These are phyloP conservation scores for Purpureocillium takamizusanense DNA, from an alignment of 2,329 filamentous ascomycete species.

Conservation along the genomic window DNA sequence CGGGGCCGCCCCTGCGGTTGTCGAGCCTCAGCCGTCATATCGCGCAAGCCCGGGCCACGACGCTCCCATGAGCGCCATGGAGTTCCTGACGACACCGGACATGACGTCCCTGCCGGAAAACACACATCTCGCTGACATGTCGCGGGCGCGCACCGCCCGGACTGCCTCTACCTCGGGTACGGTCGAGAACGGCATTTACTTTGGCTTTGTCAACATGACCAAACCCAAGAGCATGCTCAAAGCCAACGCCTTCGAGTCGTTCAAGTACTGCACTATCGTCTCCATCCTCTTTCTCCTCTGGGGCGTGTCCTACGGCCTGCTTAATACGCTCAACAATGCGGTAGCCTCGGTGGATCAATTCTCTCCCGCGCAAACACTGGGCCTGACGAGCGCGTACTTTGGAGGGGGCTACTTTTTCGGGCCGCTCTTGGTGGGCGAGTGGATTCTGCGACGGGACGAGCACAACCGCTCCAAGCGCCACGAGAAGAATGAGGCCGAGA, in stretches of 20 bases:
- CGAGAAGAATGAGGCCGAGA: slow-evolving; percentile 27
- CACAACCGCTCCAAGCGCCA: slow-evolving; percentile 39
- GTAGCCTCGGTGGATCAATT: slow-evolving; percentile 56
- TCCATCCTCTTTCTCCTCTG: slow-evolving; percentile 79
- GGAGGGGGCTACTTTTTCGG: slow-evolving; percentile 61
- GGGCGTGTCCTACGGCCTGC: slow-evolving; percentile 82
- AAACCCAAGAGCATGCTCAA: slow-evolving; percentile 62
- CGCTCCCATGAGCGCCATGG: slow-evolving; percentile 26
- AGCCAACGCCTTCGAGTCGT: slow-evolving; percentile 52
- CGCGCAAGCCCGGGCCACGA: slow-evolving; percentile 12
- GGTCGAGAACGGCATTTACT: slow-evolving; percentile 47
- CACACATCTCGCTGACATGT: slow-evolving; percentile 2
- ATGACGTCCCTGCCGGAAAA: slow-evolving; percentile 11
- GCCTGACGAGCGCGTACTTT: slow-evolving; percentile 63
- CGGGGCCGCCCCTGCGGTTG: background rate
- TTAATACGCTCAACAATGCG: slow-evolving; percentile 71
- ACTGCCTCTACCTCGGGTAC: slow-evolving; percentile 26
- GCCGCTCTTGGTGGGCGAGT: slow-evolving; percentile 59
- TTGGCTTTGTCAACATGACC: slow-evolving; percentile 68
- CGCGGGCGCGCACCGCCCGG: slow-evolving; percentile 16
- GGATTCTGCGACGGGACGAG: slow-evolving; percentile 60
- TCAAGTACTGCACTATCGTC: slow-evolving; percentile 65
- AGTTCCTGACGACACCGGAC: slow-evolving; percentile 38
- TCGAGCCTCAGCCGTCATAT: background rate
- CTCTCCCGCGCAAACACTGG: slow-evolving; percentile 52